Evolutionary conservation across 495 filamentous ascomycete genomes (phyloP).

Genomic region (Penicillium lividum): DNA sequence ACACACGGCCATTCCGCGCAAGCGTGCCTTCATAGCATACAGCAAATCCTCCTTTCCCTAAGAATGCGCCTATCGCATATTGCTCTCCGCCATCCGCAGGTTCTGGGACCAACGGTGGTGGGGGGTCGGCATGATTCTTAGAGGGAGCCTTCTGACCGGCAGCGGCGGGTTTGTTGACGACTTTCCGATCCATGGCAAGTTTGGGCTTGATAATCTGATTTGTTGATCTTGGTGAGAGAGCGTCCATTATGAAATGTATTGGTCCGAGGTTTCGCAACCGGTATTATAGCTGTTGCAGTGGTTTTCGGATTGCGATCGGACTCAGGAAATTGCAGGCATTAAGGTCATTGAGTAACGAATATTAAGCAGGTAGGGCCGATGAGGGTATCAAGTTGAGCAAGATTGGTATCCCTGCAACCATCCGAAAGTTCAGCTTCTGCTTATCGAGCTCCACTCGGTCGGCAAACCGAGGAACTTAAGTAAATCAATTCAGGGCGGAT

Average conservation of each 20-base stretch:
- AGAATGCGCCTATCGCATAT: slow-evolving; percentile 78
- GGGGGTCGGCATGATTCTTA: slow-evolving; percentile 69
- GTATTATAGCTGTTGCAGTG: slow-evolving; percentile 20
- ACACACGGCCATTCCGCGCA: slow-evolving; percentile 61
- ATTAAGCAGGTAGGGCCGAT: slow-evolving; percentile 12
- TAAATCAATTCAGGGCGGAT: slow-evolving; percentile 7
- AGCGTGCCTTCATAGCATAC: slow-evolving; percentile 82
- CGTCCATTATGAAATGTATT: slow-evolving; percentile 55
- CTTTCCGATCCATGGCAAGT: slow-evolving; percentile 43
- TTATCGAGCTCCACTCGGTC: slow-evolving; percentile 19
- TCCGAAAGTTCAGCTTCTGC: slow-evolving; percentile 13
- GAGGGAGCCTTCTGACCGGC: slow-evolving; percentile 41
- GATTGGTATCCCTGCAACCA: slow-evolving; percentile 36
- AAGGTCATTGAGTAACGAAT: slow-evolving; percentile 21
- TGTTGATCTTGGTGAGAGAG: slow-evolving; percentile 69
- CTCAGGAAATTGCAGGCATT: slow-evolving; percentile 22
- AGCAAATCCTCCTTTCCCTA: slow-evolving; percentile 95
- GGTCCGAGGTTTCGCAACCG: slow-evolving; percentile 7
- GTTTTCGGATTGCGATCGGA: slow-evolving; percentile 12
- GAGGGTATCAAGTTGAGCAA: slow-evolving; percentile 31
- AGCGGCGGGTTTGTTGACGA: slow-evolving; percentile 57
- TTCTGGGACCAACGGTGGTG: slow-evolving; percentile 74
- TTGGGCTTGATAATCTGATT: slow-evolving; percentile 58
- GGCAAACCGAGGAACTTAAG: slow-evolving; percentile 16
- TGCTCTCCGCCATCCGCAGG: slow-evolving; percentile 71